Conservation (phyloP, 2,329 filamentous ascomycete genomes). For the Ceratocystis alfenasii region DNA sequence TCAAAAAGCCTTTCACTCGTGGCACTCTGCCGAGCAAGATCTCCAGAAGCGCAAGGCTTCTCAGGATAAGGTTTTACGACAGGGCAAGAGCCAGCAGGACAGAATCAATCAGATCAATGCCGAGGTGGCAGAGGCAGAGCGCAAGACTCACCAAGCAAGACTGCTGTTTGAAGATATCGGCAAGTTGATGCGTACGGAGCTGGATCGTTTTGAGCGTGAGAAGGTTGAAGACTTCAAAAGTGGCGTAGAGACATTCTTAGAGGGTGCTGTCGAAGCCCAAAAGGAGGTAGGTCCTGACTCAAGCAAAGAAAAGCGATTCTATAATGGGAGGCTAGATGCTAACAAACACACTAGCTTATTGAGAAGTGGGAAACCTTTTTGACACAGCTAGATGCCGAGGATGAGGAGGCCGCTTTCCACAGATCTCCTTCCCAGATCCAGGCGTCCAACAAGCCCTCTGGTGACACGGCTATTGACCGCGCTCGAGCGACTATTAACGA, state of each 20-base stretch:
- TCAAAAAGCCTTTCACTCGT: slow-evolving; percentile 90
- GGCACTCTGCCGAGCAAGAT: slow-evolving; percentile 84
- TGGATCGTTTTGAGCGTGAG: slow-evolving; percentile 89
- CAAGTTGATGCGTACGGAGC: slow-evolving; percentile 73
- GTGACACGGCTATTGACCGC: slow-evolving; percentile 49
- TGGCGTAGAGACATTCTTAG: slow-evolving; percentile 91
- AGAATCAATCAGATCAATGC: slow-evolving; percentile 82
- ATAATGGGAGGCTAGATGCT: not conserved
- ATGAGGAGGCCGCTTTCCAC: slow-evolving; percentile 62
- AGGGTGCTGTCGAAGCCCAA: slow-evolving; percentile 93
- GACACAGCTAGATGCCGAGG: slow-evolving; percentile 87
- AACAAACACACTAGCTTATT: slow-evolving; percentile 37
- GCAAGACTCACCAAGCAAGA: slow-evolving; percentile 79
- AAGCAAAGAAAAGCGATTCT: not conserved
- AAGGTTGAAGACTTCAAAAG: slow-evolving; percentile 99
- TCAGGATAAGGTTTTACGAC: slow-evolving; percentile 89
- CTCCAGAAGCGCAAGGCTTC: slow-evolving; percentile 76
- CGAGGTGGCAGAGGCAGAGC: slow-evolving; percentile 88
- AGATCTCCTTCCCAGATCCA: slow-evolving; percentile 47
- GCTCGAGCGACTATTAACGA: slow-evolving; percentile 48
- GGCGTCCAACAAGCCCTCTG: slow-evolving; percentile 38
- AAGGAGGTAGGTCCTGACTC: slow-evolving; percentile 62
- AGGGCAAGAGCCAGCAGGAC: slow-evolving; percentile 93
- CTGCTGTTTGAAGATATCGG: slow-evolving; percentile 97
- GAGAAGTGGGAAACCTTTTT: slow-evolving; percentile 99